Evolutionary conservation across 140 eudicot genomes (phyloP), one percentile per base, ranked within the genome.

Genomic region (Stevia rebaudiana): DNA sequence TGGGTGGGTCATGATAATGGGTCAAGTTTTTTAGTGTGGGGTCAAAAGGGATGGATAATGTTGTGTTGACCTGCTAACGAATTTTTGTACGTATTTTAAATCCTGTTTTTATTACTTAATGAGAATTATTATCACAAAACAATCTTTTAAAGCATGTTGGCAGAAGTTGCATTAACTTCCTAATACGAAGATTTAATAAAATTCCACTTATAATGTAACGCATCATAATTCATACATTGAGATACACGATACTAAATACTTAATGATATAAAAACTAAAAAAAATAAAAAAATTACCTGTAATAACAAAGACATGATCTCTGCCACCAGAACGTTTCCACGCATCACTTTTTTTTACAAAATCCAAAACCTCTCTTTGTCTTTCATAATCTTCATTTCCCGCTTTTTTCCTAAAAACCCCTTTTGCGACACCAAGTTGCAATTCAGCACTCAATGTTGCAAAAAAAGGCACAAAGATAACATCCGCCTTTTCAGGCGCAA

Each of bases 381-480:
- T 88, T 40, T 53, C 63, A 81, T 92, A 88, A 67, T 92, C 98
- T 72, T 80, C 88, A 81, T 92, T 92, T 65, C 79, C 96, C 58
- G 17, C 79, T 63, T 80, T 85, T 74, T 91, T 91, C 81, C 95
- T 92, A 43, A 92, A 92, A 68, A 74, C 84, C 56, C 96, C 85
- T 67, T 90, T 88, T 13, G 72, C 82, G 18, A 78, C 50, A 61
- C 87, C 82, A 72, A 92, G 74, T 84, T 92, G 98, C 79, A 92
- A 52, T 12, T 92, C 98, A 53, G 96, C 95, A 65, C 98, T 92
- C 73, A 85, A 2, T 0, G 98, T 92, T 19, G 95, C 98, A 52
- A 92, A 92, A 49, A 88, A 92, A 0, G 98, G 98, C 59, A 92
- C 98, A 49, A 88, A 92, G 28, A 92, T 52, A 37, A 92, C 96